phyloP scores from a whole-genome alignment of 306 rosid genomes.

The Quercus berberidifolia region DNA sequence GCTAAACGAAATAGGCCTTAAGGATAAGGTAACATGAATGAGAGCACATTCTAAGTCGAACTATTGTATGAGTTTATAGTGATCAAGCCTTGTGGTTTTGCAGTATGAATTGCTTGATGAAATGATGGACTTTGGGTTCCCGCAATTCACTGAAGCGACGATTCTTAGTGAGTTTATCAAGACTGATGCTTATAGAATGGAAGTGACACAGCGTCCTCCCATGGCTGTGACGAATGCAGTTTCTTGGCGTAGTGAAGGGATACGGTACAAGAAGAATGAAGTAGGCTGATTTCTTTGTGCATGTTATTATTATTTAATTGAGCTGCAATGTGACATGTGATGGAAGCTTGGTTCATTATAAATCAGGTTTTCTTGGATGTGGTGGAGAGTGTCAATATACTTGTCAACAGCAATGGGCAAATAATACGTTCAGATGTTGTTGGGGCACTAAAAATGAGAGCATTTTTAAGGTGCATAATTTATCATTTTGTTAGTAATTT shows the following conservation, averaged over 20 bases:
- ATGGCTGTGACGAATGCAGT: conserved; percentile 99
- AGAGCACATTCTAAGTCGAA: too few species aligned
- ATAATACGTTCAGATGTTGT: conserved; percentile 96
- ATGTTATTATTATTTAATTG: neutral
- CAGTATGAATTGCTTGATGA: conserved; percentile 98
- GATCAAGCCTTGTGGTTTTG: conserved; percentile 14
- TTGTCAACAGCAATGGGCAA: conserved; percentile 98
- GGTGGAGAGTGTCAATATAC: conserved; percentile 98
- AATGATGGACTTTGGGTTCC: conserved; percentile 98
- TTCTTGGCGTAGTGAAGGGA: conserved; percentile 99
- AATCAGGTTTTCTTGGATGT: conserved; percentile 96
- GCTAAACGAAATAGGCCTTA: too few species aligned
- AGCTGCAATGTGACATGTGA: neutral
- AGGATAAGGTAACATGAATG: too few species aligned
- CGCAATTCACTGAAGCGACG: conserved; percentile 92
- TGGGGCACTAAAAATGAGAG: conserved; percentile 98
- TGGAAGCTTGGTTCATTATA: neutral
- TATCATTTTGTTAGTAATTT: neutral
- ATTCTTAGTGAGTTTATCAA: conserved; percentile 96
- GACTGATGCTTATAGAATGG: conserved; percentile 99
- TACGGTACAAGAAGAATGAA: conserved; percentile 95
- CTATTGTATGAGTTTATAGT: neutral
- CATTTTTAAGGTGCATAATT: conserved; percentile 36
- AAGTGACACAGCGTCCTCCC: conserved; percentile 94
- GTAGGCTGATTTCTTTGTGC: conserved; percentile 26